Base-by-base conservation (phyloP, 2,329 filamentous ascomycete species). In the Teratosphaeriaceae sp. region DNA sequence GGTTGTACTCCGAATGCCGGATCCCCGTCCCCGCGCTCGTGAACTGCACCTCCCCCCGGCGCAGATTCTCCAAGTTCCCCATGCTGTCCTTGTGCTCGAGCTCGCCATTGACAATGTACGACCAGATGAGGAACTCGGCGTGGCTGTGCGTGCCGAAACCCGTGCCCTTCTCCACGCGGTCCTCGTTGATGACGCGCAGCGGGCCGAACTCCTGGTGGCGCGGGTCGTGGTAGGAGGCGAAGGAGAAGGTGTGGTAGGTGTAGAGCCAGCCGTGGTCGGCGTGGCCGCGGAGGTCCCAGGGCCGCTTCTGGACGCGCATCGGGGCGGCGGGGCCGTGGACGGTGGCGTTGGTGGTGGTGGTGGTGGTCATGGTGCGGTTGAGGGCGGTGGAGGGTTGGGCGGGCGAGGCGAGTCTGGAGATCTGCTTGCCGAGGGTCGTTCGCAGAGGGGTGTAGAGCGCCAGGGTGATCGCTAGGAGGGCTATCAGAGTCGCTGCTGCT, bases 81-180 rank as follows among this genome's bases (percentile, higher is more conserved):
- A 94, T 89, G 47, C 79, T 85, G 67, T 94, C 88, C 37, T 87
- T 82, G 69, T 94, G 88, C 37, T 88, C 90, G 49, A 94, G 76
- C 66, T 90, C 85, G 50, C 88, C 88, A 36, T 73, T 79, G 15
- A 94, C 72, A 57, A 94, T 83, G 67, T 94, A 92, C 60, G 76
- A 82, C 74, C 90, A 94, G 67, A 94, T 94, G 65, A 94, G 85
- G 63, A 88, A 89, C 63, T 94, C 85, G 50, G 83, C 78, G 65
- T 94, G 88, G 20, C 80, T 80, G 61, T 94, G 88, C 0, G 85
- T 88, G 3, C 87, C 86, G 67, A 94, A 94, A 3, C 88, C 88
- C 8, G 75, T 79, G 46, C 79, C 76, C 21, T 81, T 70, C 56
- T 79, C 76, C 24, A 94, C 87, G 24, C 86, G 82, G 63, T 94